Percentiles rank a stretch among this genome's conserved stretches.
Conservation (phyloP, 345 rosid species). For the Hypericum perforatum region DNA sequence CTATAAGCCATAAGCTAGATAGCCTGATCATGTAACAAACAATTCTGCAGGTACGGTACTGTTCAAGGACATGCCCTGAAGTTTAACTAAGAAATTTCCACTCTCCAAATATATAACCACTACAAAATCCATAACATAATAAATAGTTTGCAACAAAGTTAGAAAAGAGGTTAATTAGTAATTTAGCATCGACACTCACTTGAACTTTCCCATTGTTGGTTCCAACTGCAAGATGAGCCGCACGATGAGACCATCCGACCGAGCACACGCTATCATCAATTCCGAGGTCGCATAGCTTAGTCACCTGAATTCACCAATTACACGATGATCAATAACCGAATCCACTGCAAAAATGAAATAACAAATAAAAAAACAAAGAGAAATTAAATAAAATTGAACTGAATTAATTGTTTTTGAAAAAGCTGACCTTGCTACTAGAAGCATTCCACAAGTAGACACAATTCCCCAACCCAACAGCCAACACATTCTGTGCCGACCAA, state of each 20-base stretch:
- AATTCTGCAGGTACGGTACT: too few relatives aligned
- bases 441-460: slow-evolving; percentile 99
- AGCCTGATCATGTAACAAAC: too few relatives aligned
- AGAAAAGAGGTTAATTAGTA: not conserved
- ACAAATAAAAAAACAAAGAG: not conserved
- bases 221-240: slow-evolving; percentile 84
- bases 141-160: too few relatives aligned
- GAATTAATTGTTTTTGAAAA: not conserved
- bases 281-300: slow-evolving; percentile 91
- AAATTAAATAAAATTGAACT: not conserved
- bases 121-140: too few relatives aligned
- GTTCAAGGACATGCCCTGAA: too few relatives aligned
- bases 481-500: slow-evolving; percentile 93
- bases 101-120: too few relatives aligned
- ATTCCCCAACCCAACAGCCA: slow-evolving; percentile 87
- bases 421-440: slow-evolving; percentile 78
- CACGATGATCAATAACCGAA: not conserved
- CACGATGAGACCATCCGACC: slow-evolving; percentile 89
- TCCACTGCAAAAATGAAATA: not conserved
- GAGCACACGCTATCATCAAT: slow-evolving; percentile 82
- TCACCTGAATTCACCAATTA: slow-evolving; percentile 41
- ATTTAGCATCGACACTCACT: slow-evolving; percentile 27
- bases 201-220: slow-evolving; percentile 78
- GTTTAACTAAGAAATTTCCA: too few relatives aligned
- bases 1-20: too few relatives aligned